Evolutionary conservation across 805 yeast species (phyloP).

Genomic region (Suhomyces vadensis): DNA sequence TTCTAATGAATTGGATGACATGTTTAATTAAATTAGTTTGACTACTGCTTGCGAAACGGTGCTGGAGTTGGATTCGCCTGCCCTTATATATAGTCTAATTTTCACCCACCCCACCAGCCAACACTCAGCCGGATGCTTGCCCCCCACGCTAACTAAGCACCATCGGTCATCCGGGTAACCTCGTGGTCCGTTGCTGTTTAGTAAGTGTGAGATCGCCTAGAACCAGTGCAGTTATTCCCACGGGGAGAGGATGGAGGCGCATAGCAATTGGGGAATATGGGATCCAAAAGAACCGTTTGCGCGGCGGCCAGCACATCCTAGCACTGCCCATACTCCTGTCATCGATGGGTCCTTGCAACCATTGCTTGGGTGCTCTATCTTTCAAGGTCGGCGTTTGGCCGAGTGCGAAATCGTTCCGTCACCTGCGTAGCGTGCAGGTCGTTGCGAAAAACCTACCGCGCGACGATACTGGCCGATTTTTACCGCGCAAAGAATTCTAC

Average conservation of each 20-base stretch:
- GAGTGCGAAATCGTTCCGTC: too few relatives aligned
- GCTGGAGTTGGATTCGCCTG: background rate
- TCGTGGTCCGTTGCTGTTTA: constrained; percentile 2
- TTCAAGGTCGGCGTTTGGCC: too few relatives aligned
- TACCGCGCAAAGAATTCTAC: too few relatives aligned
- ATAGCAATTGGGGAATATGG: too few relatives aligned
- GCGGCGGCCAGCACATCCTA: too few relatives aligned
- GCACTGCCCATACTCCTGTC: too few relatives aligned
- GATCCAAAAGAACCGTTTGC: too few relatives aligned
- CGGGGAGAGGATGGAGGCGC: too few relatives aligned
- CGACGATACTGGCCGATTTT: background rate
- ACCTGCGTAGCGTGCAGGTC: too few relatives aligned
- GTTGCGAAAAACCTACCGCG: background rate
- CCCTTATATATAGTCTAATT: background rate
- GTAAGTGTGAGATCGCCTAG: constrained; percentile 5
- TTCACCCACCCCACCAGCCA: constrained; percentile 2
- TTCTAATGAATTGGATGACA: constrained; percentile 66
- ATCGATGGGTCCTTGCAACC: too few relatives aligned
- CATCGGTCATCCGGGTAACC: constrained; percentile 4
- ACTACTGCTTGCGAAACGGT: background rate
- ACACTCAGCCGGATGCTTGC: background rate
- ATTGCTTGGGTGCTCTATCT: too few relatives aligned
- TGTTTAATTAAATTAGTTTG: background rate
- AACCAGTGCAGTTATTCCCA: too few relatives aligned
- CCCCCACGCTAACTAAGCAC: constrained; percentile 1